These are phyloP conservation scores for Liriodendron chinense DNA, from an alignment of 164 flowering plant species.

Conservation along the genomic window DNA sequence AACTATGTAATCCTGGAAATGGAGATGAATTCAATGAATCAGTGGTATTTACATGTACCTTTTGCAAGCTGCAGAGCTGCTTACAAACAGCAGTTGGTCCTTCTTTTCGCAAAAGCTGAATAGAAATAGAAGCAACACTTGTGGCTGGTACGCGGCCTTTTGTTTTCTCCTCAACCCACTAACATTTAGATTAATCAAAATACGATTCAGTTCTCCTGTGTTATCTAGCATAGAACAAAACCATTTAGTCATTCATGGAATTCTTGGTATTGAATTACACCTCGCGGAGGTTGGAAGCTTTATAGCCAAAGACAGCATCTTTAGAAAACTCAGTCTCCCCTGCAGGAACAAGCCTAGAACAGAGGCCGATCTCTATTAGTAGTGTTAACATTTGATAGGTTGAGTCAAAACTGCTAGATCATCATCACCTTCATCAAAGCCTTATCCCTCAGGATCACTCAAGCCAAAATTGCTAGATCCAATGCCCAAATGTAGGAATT, in stretches of 20 bases:
- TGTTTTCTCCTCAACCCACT: conserved; percentile 99
- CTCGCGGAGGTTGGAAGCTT: conserved; percentile 88
- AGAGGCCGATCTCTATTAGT: conserved; percentile 14
- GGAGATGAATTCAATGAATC: neutral
- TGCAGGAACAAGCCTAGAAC: conserved; percentile 83
- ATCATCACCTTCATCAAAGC: too few species aligned
- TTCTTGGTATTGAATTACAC: conserved; percentile 31
- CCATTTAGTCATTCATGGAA: neutral
- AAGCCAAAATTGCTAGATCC: neutral
- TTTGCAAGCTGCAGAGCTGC: conserved; percentile 65
- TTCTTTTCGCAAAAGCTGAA: conserved; percentile 75
- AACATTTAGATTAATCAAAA: conserved; percentile 11
- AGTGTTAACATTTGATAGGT: neutral
- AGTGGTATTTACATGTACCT: conserved; percentile 43
- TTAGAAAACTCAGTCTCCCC: conserved; percentile 98
- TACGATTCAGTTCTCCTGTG: neutral
- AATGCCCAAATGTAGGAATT: neutral
- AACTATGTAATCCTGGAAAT: neutral
- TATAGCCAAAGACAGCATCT: conserved; percentile 95
- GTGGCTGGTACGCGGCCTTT: conserved; percentile 65
- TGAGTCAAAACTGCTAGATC: too few species aligned
- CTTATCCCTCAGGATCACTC: too few species aligned
- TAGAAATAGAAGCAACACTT: conserved; percentile 75
- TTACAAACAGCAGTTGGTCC: conserved; percentile 92
- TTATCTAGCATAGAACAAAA: neutral